Conservation (phyloP, 352 stramenopile species). For the Pythium grandisporangium region DNA sequence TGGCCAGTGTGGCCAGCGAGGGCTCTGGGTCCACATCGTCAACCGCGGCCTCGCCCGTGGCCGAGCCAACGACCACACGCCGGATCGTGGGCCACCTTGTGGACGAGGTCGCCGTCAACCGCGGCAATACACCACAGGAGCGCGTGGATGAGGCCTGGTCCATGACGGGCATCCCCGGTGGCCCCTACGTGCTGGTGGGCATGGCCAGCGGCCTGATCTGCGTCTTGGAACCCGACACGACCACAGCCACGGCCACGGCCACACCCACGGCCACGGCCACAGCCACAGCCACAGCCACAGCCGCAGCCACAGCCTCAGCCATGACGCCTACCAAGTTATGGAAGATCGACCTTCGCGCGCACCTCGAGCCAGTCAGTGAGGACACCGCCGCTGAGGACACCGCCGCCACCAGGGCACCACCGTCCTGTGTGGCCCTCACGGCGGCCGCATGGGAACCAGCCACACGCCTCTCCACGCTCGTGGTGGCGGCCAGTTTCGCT, state of each 20-base stretch:
- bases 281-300: background rate
- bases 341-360: conserved; percentile 71
- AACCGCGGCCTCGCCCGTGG: background rate
- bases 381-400: background rate
- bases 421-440: conserved; percentile 47
- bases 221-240: conserved; percentile 37
- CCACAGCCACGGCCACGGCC: background rate
- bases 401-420: background rate
- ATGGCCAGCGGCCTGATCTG: conserved; percentile 66
- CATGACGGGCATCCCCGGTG: conserved; percentile 35
- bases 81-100: conserved; percentile 22
- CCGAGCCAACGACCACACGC: conserved; percentile 13
- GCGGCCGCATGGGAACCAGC: conserved; percentile 30
- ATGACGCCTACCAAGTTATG: conserved; percentile 32
- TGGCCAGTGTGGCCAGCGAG: background rate
- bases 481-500: conserved; percentile 62
- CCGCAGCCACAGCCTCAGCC: conserved; percentile 5
- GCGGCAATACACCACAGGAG: conserved; percentile 31
- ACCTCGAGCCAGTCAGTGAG: conserved; percentile 15
- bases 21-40: no score
- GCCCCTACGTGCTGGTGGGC: conserved; percentile 59
- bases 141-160: conserved; percentile 32
- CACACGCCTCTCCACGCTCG: conserved; percentile 20
- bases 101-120: conserved; percentile 53
- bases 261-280: conserved; percentile 8